phyloP scores from a whole-genome alignment of 208 protist genomes.

The Leishmania aethiopica region DNA sequence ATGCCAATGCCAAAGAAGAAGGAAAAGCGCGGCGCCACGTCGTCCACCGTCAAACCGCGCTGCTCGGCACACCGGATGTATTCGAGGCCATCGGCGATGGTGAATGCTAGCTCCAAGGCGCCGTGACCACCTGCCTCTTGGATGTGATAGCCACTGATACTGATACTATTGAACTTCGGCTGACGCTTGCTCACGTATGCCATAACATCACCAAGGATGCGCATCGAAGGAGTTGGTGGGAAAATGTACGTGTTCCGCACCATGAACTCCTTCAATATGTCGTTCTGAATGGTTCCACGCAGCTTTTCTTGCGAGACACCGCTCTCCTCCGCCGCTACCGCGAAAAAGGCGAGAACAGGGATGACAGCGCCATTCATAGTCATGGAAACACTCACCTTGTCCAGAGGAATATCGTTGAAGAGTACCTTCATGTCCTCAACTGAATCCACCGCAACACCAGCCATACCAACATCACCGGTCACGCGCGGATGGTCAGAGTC shows the following conservation, averaged over 20 bases:
- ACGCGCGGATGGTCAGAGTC: constrained; percentile 96
- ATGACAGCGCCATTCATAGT: constrained; percentile 98
- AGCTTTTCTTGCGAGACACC: constrained; percentile 89
- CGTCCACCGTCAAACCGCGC: constrained; percentile 88
- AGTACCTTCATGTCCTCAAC: constrained; percentile 89
- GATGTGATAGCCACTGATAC: constrained; percentile 97
- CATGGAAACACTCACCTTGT: constrained; percentile 96
- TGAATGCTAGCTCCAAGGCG: constrained; percentile 94
- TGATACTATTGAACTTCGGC: constrained; percentile 96
- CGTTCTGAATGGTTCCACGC: constrained; percentile 97
- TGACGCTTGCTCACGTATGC: constrained; percentile 91
- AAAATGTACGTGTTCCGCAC: constrained; percentile 98
- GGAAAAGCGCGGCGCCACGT: constrained; percentile 94
- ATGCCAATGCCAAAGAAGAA: constrained; percentile 98
- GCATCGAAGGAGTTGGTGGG: constrained; percentile 93
- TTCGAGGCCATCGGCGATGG: constrained; percentile 96
- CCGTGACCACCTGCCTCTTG: constrained; percentile 94
- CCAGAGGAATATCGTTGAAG: constrained; percentile 94
- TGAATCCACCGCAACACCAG: constrained; percentile 96
- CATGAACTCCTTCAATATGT: constrained; percentile 98
- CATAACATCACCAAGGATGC: constrained; percentile 96
- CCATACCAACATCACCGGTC: constrained; percentile 96
- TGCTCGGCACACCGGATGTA: constrained; percentile 83
- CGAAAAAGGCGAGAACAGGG: constrained; percentile 96
- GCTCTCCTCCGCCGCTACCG: constrained; percentile 94